Evolutionary conservation across 192 early-diverging fungal species (phyloP).

Genomic region (Neocallimastix lanati): DNA sequence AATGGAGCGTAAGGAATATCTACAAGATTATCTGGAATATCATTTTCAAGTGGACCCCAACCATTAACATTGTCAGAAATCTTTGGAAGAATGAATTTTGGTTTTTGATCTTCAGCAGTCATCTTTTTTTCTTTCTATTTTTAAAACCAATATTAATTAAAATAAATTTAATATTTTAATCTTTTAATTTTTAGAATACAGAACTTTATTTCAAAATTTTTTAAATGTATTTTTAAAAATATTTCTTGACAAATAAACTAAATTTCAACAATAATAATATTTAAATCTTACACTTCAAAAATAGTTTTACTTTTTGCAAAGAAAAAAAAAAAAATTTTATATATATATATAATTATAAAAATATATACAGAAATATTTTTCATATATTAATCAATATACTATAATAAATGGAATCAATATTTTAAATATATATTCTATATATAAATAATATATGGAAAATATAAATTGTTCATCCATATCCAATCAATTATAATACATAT

Average conservation of each 20-base stretch:
- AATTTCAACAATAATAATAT: no score
- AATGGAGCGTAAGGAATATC: constrained; percentile 90
- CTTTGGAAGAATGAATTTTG: constrained; percentile 54
- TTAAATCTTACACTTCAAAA: not conserved
- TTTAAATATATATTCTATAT: not conserved
- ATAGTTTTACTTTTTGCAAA: not conserved
- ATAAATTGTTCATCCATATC: not conserved
- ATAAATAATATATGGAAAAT: no score
- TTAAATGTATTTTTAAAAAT: no score
- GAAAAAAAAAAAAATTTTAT: not conserved
- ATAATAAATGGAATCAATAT: constrained; percentile 3
- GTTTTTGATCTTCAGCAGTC: constrained; percentile 3
- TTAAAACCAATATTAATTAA: not conserved
- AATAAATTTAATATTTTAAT: not conserved
- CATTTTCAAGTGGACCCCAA: constrained; percentile 56
- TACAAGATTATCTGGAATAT: constrained; percentile 40
- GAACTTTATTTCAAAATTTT: no score
- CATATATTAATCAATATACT: not conserved
- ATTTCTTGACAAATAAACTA: no score
- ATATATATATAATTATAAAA: not conserved
- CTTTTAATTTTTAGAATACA: not conserved
- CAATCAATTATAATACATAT: not conserved
- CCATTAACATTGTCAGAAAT: constrained; percentile 67
- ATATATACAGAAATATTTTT: not conserved
- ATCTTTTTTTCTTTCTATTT: not conserved